phyloP scores from a whole-genome alignment of 257 asterid species.

The Thymus quinquecostatus region DNA sequence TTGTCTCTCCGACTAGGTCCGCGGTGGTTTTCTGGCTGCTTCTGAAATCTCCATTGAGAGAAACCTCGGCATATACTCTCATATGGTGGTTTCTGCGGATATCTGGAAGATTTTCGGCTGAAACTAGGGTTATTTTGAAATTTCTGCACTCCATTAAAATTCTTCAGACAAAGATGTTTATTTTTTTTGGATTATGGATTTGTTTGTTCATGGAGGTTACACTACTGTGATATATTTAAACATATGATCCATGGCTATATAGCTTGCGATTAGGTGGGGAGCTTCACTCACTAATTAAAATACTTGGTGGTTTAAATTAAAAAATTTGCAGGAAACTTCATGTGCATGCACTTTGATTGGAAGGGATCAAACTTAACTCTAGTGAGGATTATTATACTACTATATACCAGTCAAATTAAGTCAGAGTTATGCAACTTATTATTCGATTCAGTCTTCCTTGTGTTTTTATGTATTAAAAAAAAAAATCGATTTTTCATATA shows the following conservation, averaged over 20 bases:
- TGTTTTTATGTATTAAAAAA: too few relatives aligned
- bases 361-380: too few relatives aligned
- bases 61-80: slow-evolving; percentile 25
- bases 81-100: background rate
- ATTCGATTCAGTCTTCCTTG: too few relatives aligned
- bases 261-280: background rate
- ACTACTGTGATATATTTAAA: background rate
- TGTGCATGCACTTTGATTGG: background rate
- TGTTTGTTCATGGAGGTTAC: too few relatives aligned
- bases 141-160: background rate
- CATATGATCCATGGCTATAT: too few relatives aligned
- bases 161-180: too few relatives aligned
- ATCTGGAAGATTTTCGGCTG: slow-evolving; percentile 20
- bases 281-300: background rate
- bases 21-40: background rate
- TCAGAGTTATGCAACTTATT: too few relatives aligned
- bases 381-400: too few relatives aligned
- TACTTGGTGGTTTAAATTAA: background rate
- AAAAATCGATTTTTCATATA: too few relatives aligned
- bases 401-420: too few relatives aligned
- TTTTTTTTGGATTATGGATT: too few relatives aligned
- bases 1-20: background rate
- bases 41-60: background rate
- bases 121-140: background rate
- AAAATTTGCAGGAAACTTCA: background rate